phyloP scores from a whole-genome alignment of 75 land plant species.

The Pinus taeda region DNA sequence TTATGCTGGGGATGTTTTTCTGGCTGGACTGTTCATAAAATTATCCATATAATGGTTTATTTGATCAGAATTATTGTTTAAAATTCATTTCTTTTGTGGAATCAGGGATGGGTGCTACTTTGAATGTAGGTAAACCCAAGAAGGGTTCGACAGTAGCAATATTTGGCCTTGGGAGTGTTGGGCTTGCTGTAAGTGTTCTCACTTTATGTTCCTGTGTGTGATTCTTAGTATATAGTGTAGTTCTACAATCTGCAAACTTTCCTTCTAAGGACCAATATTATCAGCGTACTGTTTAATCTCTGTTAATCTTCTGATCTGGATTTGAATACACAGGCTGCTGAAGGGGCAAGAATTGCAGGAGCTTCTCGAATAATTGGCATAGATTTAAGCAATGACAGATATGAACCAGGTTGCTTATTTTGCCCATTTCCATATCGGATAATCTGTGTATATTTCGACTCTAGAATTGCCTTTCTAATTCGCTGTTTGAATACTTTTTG shows the following conservation, averaged over 20 bases:
- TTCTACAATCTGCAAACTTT: too few relatives aligned
- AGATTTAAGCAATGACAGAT: constrained; percentile 25
- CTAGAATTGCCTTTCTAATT: too few relatives aligned
- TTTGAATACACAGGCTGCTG: constrained; percentile 18
- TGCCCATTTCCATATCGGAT: too few relatives aligned
- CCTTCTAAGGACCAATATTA: too few relatives aligned
- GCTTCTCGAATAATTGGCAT: constrained; percentile 41
- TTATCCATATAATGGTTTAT: too few relatives aligned
- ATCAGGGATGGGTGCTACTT: constrained; percentile 81
- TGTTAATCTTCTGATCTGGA: background rate
- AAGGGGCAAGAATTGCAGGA: constrained; percentile 39
- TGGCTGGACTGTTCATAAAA: too few relatives aligned
- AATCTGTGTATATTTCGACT: background rate
- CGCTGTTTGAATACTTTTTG: background rate
- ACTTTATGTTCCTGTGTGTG: background rate
- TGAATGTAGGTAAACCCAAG: constrained; percentile 69
- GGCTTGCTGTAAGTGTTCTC: constrained; percentile 60
- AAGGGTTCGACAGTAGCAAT: constrained; percentile 71
- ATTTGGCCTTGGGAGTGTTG: constrained; percentile 89
- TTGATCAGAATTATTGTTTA: too few relatives aligned
- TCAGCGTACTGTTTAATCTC: too few relatives aligned
- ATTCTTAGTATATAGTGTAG: too few relatives aligned
- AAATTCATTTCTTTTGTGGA: too few relatives aligned
- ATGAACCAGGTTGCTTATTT: constrained; percentile 16
- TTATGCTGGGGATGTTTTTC: too few relatives aligned